Evolutionary conservation across 2,329 filamentous ascomycete species (phyloP).

Genomic region (Ambrosiella cleistominuta): DNA sequence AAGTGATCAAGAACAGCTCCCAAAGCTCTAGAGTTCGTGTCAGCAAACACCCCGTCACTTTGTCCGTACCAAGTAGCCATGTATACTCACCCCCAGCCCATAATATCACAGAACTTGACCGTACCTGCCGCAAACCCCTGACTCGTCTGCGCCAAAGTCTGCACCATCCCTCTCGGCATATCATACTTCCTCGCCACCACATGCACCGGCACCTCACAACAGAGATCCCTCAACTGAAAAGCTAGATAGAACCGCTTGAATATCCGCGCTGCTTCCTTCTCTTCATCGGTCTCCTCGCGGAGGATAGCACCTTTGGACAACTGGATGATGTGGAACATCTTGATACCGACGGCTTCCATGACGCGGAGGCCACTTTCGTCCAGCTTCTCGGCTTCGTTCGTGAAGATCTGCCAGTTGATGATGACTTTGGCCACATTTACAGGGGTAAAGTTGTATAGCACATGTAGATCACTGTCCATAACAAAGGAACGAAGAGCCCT

Average conservation of each 20-base stretch:
- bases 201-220: slow-evolving; percentile 58
- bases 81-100: slow-evolving; percentile 47
- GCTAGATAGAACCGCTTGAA: slow-evolving; percentile 60
- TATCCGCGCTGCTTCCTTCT: slow-evolving; percentile 42
- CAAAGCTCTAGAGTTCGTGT: slow-evolving; percentile 34
- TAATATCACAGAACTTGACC: slow-evolving; percentile 61
- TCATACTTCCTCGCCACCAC: slow-evolving; percentile 53
- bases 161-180: slow-evolving; percentile 50
- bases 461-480: slow-evolving; percentile 66
- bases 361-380: slow-evolving; percentile 57
- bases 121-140: slow-evolving; percentile 65
- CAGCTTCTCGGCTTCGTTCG: slow-evolving; percentile 50
- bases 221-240: slow-evolving; percentile 60
- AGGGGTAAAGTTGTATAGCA: slow-evolving; percentile 61
- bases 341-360: slow-evolving; percentile 49
- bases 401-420: slow-evolving; percentile 57
- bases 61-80: background rate
- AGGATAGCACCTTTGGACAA: slow-evolving; percentile 52
- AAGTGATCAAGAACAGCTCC: slow-evolving; percentile 59
- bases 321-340: slow-evolving; percentile 46
- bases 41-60: background rate
- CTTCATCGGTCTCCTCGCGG: slow-evolving; percentile 42
- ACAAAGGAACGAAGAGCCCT: slow-evolving; percentile 55
- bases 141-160: slow-evolving; percentile 56
- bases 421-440: slow-evolving; percentile 35